These are phyloP conservation scores for Leccinum truebloodii DNA, from an alignment of 768 basidiomycete species.

Conservation along the genomic window DNA sequence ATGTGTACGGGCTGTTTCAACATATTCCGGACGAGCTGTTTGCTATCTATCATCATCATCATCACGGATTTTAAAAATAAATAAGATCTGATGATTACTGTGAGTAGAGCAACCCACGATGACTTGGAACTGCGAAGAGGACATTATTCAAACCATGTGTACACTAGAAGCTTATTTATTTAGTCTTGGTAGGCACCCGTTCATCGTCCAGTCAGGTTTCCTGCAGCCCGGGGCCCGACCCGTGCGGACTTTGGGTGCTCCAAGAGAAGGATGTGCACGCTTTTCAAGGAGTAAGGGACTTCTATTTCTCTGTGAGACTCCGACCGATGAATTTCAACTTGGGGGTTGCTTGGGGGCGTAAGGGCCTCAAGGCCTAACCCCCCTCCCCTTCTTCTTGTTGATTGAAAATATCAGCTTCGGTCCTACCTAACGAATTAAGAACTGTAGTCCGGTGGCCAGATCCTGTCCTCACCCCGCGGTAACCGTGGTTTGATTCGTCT, in stretches of 20 bases:
- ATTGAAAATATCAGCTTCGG: neutral
- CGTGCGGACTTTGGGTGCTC: neutral
- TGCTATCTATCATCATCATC: neutral
- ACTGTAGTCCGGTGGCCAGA: neutral
- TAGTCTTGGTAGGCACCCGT: neutral
- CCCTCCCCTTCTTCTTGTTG: neutral
- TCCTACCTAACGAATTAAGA: neutral
- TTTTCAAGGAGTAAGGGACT: neutral
- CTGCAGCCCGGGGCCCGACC: neutral
- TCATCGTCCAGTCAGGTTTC: neutral
- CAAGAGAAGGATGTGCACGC: neutral
- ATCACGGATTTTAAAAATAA: neutral
- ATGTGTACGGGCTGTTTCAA: neutral
- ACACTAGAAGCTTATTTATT: neutral
- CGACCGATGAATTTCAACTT: neutral
- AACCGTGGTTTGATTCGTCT: neutral
- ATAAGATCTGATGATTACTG: neutral
- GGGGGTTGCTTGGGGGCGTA: neutral
- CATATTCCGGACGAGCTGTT: neutral
- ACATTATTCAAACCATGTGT: neutral
- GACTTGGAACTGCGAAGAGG: neutral
- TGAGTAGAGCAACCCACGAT: neutral
- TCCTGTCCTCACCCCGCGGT: neutral
- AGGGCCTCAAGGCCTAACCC: neutral
- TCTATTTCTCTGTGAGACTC: neutral